Base-by-base conservation (phyloP, 257 asterid species). In the Ophiorrhiza pumila region DNA sequence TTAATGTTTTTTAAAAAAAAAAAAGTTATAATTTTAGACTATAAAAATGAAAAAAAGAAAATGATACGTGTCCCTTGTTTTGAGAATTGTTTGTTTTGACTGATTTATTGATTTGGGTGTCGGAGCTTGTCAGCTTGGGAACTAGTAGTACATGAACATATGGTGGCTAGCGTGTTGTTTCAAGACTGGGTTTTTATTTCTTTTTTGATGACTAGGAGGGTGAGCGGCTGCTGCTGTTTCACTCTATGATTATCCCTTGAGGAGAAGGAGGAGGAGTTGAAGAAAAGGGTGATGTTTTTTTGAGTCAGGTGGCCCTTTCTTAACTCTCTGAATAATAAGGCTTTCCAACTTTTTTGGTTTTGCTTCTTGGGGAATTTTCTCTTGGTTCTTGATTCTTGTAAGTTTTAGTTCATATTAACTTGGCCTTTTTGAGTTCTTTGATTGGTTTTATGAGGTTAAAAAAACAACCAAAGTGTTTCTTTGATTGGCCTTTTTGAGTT, bases 1-100 rank as follows among this genome's bases (percentile, higher is more conserved):
- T 50, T 75, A 76, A 62, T 68, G 47, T 34, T 15, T n/a, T n/a
- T n/a, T n/a, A n/a, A n/a, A n/a, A n/a, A n/a, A n/a, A n/a, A n/a
- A n/a, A n/a, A n/a, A n/a, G n/a, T 76, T 66, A 42, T 39, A 13
- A 57, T 37, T 34, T 68, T 67, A 58, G 50, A 69, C 46, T 69
- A 63, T 43, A 15, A n/a, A 67, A 18, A 58, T 29, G 0, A 1
- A 13, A 10, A 56, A 13, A 50, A 4, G n/a, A n/a, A n/a, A n/a
- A n/a, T 61, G 71, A 76, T 62, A 76, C 71, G 80, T 69, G 75
- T 76, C 75, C 66, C 71, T 69, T 11, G 45, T 76, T 65, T 56
- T 5, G 31, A 63, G 75, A 23, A 37, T 76, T 50, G 31, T 69
- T 69, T n/a, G n/a, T n/a, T n/a, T n/a, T 61, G 75, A 69, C 71